Evolutionary conservation across 192 early-diverging fungal species (phyloP), one percentile per base, ranked within the genome.

Genomic region (Linnemannia elongata): DNA sequence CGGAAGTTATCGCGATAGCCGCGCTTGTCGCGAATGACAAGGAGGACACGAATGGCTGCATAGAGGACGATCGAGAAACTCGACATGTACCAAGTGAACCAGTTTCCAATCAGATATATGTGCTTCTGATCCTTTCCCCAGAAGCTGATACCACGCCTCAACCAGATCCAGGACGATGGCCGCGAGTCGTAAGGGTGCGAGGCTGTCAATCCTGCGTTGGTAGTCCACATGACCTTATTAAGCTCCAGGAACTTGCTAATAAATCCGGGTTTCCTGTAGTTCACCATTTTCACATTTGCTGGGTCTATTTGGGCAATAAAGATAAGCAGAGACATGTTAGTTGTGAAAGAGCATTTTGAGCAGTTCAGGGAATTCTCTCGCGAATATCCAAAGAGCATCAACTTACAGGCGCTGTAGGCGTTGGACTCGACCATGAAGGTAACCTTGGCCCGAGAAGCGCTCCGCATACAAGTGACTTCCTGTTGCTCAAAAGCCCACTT

Each of bases 71-170:
- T 85, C n/a, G 95, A 87, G 3, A 91, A 82, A 55, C 93, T 91
- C 9, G 94, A 91, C 45, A 94, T 47, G 95, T 97, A 97, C 93
- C 96, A 99, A 27, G 95, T 85, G 41, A 97, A 74, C 20, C 97
- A 97, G 77, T 98, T 99, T n/a, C 98, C 98, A 15, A 98, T 82
- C 22, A 98, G 90, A 83, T 98, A 98, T 77, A 99, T 96, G 74
- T 94, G 90, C 81, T 92, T 90, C 39, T 92, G 88, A n/a, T 90
- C 87, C 17, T 92, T 91, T 44, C 94, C 94, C 92, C 93, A 97
- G 89, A 98, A 99, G 10, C 94, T 95, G 77, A 99, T 97, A 27
- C 98, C 97, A 55, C 95, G 93, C 55, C 93, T 88, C 70, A 98
- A 89, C 84, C 96, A 92, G 24, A 96, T 92, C 98, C 98, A 99